phyloP scores from a whole-genome alignment of 768 basidiomycete species.

The Collybiopsis luxurians region DNA sequence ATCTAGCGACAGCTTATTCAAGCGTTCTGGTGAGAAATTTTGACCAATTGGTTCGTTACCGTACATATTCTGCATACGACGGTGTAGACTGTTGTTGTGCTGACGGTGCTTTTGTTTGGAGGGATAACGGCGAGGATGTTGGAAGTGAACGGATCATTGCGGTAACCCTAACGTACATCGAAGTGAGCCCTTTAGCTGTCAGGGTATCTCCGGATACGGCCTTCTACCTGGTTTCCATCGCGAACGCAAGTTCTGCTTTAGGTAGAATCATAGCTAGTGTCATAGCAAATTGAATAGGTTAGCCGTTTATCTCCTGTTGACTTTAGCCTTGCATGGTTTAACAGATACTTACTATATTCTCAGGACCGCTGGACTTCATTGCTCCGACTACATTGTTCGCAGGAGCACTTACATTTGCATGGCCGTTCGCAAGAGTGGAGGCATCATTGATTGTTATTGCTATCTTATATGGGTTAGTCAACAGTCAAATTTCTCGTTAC shows the following conservation, averaged over 20 bases:
- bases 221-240: constrained; percentile 43
- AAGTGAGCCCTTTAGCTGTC: constrained; percentile 32
- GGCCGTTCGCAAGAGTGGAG: constrained; percentile 60
- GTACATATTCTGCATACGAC: constrained; percentile 94
- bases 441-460: constrained; percentile 28
- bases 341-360: background rate
- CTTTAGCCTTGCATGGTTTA: constrained; percentile 41
- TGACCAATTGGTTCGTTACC: too few species aligned
- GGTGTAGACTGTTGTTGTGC: constrained; percentile 91
- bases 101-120: constrained; percentile 93
- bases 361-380: constrained; percentile 71
- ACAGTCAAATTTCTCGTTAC: constrained; percentile 23
- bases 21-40: too few species aligned
- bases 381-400: constrained; percentile 57
- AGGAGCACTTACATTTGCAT: constrained; percentile 58
- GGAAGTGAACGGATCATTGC: constrained; percentile 51
- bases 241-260: constrained; percentile 43
- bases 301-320: constrained; percentile 34
- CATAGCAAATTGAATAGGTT: constrained; percentile 58
- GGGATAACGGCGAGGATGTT: constrained; percentile 98
- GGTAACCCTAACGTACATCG: constrained; percentile 53
- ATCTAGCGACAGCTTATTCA: too few species aligned
- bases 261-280: constrained; percentile 53
- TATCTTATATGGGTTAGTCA: constrained; percentile 4
- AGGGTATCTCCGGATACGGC: constrained; percentile 34